Evolutionary conservation across 768 basidiomycete genomes (phyloP).

Genomic region (Mycena filopes): DNA sequence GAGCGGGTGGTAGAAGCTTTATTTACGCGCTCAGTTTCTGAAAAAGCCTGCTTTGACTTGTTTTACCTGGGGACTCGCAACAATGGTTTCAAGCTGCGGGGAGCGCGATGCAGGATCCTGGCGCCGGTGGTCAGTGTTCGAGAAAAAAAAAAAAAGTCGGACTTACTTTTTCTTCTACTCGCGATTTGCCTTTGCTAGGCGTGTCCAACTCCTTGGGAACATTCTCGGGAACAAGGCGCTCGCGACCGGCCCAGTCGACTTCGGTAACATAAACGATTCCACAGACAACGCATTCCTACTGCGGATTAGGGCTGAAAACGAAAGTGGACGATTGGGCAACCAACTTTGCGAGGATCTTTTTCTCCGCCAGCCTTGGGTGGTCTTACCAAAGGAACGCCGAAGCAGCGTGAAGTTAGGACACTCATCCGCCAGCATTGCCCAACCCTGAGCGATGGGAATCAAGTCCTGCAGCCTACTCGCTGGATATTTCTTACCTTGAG

Average conservation of each 20-base stretch:
- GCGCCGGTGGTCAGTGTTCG: background rate
- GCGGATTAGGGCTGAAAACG: conserved; percentile 11
- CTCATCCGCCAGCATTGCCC: conserved; percentile 92
- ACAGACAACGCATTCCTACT: conserved; percentile 86
- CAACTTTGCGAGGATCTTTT: conserved; percentile 75
- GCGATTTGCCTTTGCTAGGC: conserved; percentile 19
- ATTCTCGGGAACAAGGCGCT: conserved; percentile 50
- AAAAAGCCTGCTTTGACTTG: background rate
- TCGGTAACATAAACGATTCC: conserved; percentile 67
- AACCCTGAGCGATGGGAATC: conserved; percentile 53
- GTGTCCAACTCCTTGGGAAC: background rate
- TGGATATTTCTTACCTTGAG: conserved; percentile 50
- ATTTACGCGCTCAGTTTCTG: background rate
- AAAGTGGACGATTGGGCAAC: conserved; percentile 26
- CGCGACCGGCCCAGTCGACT: conserved; percentile 60
- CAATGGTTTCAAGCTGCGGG: background rate
- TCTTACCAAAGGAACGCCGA: conserved; percentile 86
- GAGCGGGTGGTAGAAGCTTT: background rate
- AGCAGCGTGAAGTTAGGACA: conserved; percentile 76
- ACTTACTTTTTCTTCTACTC: conserved; percentile 12
- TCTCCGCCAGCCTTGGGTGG: conserved; percentile 72
- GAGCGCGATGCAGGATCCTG: background rate
- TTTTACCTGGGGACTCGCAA: conserved; percentile 1
- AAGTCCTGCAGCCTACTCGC: background rate
- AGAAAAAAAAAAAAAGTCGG: background rate